phyloP scores from a whole-genome alignment of 352 stramenopile genomes.

The Phytopythium aichiense region DNA sequence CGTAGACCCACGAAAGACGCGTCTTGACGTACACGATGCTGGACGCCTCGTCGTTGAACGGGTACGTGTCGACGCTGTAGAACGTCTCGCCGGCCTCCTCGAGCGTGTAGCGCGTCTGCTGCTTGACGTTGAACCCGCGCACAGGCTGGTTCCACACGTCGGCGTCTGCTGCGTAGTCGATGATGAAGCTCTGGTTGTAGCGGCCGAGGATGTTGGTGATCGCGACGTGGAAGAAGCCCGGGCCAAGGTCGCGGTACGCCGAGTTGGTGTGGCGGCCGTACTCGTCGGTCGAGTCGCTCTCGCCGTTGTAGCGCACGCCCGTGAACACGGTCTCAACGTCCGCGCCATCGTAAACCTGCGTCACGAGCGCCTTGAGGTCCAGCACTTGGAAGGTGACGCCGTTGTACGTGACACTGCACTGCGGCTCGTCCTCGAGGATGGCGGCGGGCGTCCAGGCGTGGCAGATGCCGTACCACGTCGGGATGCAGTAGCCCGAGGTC shows the following conservation, averaged over 20 bases:
- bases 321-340: conserved; percentile 20
- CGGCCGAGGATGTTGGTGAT: conserved; percentile 26
- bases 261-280: conserved; percentile 20
- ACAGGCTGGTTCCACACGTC: conserved; percentile 35
- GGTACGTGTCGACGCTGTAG: conserved; percentile 19
- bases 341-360: conserved; percentile 19
- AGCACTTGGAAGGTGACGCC: conserved; percentile 23
- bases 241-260: conserved; percentile 18
- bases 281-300: conserved; percentile 16
- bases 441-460: conserved; percentile 27
- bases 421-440: conserved; percentile 24
- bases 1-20: conserved; percentile 19
- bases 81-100: conserved; percentile 10
- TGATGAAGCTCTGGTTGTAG: conserved; percentile 20
- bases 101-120: conserved; percentile 14
- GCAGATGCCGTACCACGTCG: conserved; percentile 28
- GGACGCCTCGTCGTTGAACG: conserved; percentile 22
- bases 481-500: conserved; percentile 18
- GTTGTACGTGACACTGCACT: conserved; percentile 25
- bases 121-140: conserved; percentile 14
- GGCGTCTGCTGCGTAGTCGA: conserved; percentile 16
- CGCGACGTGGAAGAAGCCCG: conserved; percentile 25
- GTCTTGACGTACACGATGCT: conserved; percentile 20
- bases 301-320: conserved; percentile 19
- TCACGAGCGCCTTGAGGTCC: conserved; percentile 25